Conservation (phyloP, 495 filamentous ascomycete species). For the Astrothelium subdiscretum region DNA sequence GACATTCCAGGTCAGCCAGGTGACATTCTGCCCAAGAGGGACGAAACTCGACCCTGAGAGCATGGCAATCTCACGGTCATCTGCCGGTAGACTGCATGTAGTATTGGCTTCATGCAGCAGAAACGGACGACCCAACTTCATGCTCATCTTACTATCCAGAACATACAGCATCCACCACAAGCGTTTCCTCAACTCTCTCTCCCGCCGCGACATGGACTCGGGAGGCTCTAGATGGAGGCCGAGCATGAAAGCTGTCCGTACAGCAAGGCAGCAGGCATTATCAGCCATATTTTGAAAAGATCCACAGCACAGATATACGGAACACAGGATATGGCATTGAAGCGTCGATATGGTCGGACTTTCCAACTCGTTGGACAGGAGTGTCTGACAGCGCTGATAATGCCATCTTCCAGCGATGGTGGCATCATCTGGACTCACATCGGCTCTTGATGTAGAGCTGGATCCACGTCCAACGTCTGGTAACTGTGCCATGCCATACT, state of each 20-base stretch:
- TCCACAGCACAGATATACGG: constrained; percentile 35
- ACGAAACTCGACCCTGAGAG: not conserved
- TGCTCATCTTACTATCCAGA: constrained; percentile 36
- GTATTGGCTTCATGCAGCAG: constrained; percentile 23
- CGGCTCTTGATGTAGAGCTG: not conserved
- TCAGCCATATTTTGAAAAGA: constrained; percentile 42
- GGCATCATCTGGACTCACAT: constrained; percentile 26
- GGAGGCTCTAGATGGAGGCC: constrained; percentile 42
- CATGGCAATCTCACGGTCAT: not conserved
- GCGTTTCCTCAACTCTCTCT: constrained; percentile 35
- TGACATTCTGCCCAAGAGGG: constrained; percentile 22
- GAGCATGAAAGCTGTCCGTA: constrained; percentile 39
- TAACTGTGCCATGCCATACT: constrained; percentile 32
- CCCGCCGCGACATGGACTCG: constrained; percentile 21
- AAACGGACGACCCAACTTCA: constrained; percentile 44
- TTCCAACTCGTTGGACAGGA: constrained; percentile 38
- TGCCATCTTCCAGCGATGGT: constrained; percentile 36
- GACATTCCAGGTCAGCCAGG: constrained; percentile 25
- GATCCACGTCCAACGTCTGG: not conserved
- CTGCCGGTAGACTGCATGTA: constrained; percentile 30
- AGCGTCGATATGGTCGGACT: constrained; percentile 39
- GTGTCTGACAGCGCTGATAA: constrained; percentile 34
- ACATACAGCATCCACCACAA: constrained; percentile 43
- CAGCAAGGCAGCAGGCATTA: constrained; percentile 29
- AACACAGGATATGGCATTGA: constrained; percentile 38